phyloP scores from a whole-genome alignment of 2,329 filamentous ascomycete species.

The Penicillium palitans region DNA sequence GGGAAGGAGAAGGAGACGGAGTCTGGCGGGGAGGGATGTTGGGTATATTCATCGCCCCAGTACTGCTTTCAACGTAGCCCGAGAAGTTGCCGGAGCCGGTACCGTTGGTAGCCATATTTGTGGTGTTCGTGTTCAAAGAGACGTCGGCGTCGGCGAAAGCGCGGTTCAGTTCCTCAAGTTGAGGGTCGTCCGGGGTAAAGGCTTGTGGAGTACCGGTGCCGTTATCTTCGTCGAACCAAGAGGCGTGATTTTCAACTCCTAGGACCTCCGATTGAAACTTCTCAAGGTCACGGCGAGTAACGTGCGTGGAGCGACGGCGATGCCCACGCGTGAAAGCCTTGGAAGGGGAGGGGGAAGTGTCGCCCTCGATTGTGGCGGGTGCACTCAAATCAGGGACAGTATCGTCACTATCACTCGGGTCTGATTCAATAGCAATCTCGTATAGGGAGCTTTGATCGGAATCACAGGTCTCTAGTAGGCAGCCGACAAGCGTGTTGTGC shows the following conservation, averaged over 20 bases:
- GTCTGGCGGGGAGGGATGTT: conserved; percentile 36
- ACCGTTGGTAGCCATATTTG: conserved; percentile 30
- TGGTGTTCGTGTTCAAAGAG: conserved; percentile 36
- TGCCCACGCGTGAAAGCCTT: conserved; percentile 41
- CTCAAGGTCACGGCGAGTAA: conserved; percentile 41
- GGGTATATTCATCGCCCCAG: conserved; percentile 32
- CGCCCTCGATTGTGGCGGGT: conserved; percentile 36
- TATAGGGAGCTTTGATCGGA: not conserved
- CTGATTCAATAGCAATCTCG: conserved; percentile 6
- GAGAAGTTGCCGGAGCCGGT: conserved; percentile 34
- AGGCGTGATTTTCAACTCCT: conserved; percentile 32
- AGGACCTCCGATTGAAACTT: conserved; percentile 40
- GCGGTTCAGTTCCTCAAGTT: conserved; percentile 38
- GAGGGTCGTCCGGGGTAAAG: conserved; percentile 30
- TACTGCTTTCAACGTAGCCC: conserved; percentile 35
- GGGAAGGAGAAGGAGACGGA: conserved; percentile 36
- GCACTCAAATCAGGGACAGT: conserved; percentile 1
- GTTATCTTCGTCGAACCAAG: conserved; percentile 35
- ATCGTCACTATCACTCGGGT: conserved; percentile 2
- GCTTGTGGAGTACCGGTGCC: conserved; percentile 23
- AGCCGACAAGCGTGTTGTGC: conserved; percentile 7
- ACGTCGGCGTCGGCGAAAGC: conserved; percentile 37
- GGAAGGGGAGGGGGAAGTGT: conserved; percentile 31
- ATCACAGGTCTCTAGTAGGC: conserved; percentile 1
- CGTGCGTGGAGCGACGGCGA: conserved; percentile 45